phyloP scores from a whole-genome alignment of 1,284 basidiomycete genomes.

The Phlebopus sp. region DNA sequence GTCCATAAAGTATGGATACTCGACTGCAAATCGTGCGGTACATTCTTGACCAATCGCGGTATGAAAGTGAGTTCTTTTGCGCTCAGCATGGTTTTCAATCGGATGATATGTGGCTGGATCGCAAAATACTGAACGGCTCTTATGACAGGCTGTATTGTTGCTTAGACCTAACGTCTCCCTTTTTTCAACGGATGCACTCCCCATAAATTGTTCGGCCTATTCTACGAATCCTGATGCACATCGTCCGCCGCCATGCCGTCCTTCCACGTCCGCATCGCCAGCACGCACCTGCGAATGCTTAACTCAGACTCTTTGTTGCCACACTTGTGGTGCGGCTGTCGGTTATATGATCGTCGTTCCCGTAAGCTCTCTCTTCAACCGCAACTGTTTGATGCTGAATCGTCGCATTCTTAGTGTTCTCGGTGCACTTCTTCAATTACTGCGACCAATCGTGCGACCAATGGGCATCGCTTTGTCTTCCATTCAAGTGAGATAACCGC shows the following conservation, averaged over 20 bases:
- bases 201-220: constrained; percentile 70
- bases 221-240: constrained; percentile 44
- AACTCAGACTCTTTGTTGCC: constrained; percentile 77
- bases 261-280: constrained; percentile 23
- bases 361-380: constrained; percentile 34
- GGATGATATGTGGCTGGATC: constrained; percentile 2
- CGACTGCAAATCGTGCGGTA: constrained; percentile 71
- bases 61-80: constrained; percentile 63
- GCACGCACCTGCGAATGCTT: constrained; percentile 66
- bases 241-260: constrained; percentile 36
- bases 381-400: constrained; percentile 9
- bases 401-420: constrained; percentile 44
- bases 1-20: constrained; percentile 77
- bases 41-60: constrained; percentile 78
- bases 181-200: constrained; percentile 81
- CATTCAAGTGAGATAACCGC: constrained; percentile 76
- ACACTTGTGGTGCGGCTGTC: constrained; percentile 72
- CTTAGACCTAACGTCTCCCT: constrained; percentile 80
- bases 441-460: constrained; percentile 65
- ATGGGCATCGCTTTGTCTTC: constrained; percentile 87
- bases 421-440: constrained; percentile 71
- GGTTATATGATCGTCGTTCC: constrained; percentile 78
- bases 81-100: constrained; percentile 4
- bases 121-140: constrained; percentile 12
- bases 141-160: constrained; percentile 70